Percentiles rank a stretch among this genome's conserved stretches.
These are phyloP conservation scores for Dissophora globulifera DNA, from an alignment of 192 early-diverging fungal genomes.

Conservation along the genomic window DNA sequence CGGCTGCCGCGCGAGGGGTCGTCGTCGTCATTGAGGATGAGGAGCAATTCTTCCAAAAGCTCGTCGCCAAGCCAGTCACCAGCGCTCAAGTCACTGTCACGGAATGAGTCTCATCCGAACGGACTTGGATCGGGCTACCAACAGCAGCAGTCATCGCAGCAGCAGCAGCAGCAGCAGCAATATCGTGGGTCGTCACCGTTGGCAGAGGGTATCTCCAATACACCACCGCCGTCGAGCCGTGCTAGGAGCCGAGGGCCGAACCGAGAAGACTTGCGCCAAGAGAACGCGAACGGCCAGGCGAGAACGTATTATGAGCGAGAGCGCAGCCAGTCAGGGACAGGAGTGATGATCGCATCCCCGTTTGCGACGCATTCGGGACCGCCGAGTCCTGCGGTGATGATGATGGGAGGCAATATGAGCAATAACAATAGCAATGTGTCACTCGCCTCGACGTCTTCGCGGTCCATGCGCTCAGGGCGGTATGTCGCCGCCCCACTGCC, in stretches of 20 bases:
- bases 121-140: neutral
- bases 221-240: constrained; percentile 24
- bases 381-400: neutral
- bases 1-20: constrained; percentile 16
- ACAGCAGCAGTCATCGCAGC: no score
- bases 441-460: neutral
- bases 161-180: constrained; percentile 15
- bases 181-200: constrained; percentile 33
- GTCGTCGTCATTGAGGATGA: constrained; percentile 2
- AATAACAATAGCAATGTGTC: neutral
- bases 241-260: constrained; percentile 33
- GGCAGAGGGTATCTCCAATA: constrained; percentile 17
- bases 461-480: neutral
- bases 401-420: no score
- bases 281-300: neutral
- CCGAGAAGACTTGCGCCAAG: constrained; percentile 22
- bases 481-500: neutral
- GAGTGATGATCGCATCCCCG: neutral
- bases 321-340: constrained; percentile 10
- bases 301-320: constrained; percentile 12
- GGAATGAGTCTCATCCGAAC: constrained; percentile 7
- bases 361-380: neutral
- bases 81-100: constrained; percentile 1
- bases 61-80: constrained; percentile 26
- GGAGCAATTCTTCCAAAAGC: constrained; percentile 35